Conservation (phyloP, 2,329 filamentous ascomycete genomes). For the Penicillium psychrosexuale region DNA sequence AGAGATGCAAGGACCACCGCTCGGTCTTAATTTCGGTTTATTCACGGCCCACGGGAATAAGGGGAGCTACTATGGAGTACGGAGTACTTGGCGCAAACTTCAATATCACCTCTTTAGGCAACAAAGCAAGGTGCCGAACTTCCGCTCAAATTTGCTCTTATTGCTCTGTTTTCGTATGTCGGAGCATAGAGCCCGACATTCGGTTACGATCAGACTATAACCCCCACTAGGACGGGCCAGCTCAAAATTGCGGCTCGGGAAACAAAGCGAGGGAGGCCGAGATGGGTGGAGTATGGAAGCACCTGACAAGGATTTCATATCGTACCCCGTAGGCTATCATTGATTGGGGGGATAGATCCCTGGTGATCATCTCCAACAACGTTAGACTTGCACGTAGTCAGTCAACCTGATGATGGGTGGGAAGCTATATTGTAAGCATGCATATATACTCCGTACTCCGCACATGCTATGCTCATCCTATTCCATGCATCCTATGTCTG, state of each 20-base stretch:
- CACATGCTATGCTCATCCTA: too few relatives aligned
- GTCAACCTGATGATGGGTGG: not conserved
- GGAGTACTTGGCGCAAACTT: not conserved
- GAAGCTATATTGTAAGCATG: not conserved
- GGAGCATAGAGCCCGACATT: not conserved
- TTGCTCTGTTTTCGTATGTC: not conserved
- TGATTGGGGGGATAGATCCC: conserved; percentile 1
- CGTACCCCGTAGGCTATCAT: not conserved
- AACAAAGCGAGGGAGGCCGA: conserved; percentile 15
- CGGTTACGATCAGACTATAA: not conserved
- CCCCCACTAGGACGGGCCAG: conserved; percentile 4
- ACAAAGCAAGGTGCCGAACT: not conserved
- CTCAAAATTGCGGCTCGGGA: conserved; percentile 21
- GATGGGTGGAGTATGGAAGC: conserved; percentile 8
- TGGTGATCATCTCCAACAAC: not conserved
- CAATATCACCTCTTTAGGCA: conserved; percentile 1
- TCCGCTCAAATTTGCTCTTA: not conserved
- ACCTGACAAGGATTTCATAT: conserved; percentile 3
- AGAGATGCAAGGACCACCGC: not conserved
- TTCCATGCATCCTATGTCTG: not conserved
- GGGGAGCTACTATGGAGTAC: not conserved
- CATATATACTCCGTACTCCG: too few relatives aligned
- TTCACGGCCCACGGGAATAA: not conserved
- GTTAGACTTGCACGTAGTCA: not conserved
- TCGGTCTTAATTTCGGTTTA: not conserved